These are phyloP conservation scores for Penicillium atrosanguineum DNA, from an alignment of 495 filamentous ascomycete genomes.

Conservation along the genomic window DNA sequence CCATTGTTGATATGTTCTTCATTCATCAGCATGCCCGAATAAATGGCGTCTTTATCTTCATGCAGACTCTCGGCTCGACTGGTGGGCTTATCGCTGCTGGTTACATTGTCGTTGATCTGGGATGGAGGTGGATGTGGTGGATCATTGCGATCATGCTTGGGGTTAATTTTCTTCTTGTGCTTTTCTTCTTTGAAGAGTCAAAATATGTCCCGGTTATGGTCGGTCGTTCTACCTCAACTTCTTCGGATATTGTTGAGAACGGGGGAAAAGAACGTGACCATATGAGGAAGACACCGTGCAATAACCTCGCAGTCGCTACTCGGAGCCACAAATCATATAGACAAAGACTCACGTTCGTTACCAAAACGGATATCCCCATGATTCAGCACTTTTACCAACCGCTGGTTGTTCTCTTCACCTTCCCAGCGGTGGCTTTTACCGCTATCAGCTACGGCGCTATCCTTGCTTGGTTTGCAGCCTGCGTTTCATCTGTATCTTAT, in stretches of 20 bases:
- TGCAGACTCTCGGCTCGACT: constrained; percentile 23
- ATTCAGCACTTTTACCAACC: constrained; percentile 9
- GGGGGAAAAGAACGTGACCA: neutral
- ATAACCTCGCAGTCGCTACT: neutral
- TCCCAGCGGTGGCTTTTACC: constrained; percentile 9
- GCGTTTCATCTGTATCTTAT: neutral
- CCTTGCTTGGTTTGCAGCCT: constrained; percentile 9
- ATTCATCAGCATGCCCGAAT: constrained; percentile 38
- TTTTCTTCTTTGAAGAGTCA: constrained; percentile 38
- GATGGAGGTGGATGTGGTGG: constrained; percentile 47
- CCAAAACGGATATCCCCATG: constrained; percentile 12
- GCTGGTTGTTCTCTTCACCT: constrained; percentile 7
- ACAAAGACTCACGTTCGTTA: constrained; percentile 9
- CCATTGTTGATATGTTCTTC: constrained; percentile 42
- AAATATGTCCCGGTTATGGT: constrained; percentile 19
- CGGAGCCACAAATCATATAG: constrained; percentile 7
- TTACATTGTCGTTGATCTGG: constrained; percentile 30
- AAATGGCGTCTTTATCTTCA: constrained; percentile 39
- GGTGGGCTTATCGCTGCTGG: constrained; percentile 39
- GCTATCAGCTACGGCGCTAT: constrained; percentile 7
- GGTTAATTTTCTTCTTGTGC: constrained; percentile 25
- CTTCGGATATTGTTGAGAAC: neutral
- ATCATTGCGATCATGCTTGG: constrained; percentile 39
- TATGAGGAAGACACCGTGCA: too few species aligned
- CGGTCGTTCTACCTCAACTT: neutral